Evolutionary conservation across 1,284 basidiomycete genomes (phyloP).

Genomic region (Fomitopsis palustris): DNA sequence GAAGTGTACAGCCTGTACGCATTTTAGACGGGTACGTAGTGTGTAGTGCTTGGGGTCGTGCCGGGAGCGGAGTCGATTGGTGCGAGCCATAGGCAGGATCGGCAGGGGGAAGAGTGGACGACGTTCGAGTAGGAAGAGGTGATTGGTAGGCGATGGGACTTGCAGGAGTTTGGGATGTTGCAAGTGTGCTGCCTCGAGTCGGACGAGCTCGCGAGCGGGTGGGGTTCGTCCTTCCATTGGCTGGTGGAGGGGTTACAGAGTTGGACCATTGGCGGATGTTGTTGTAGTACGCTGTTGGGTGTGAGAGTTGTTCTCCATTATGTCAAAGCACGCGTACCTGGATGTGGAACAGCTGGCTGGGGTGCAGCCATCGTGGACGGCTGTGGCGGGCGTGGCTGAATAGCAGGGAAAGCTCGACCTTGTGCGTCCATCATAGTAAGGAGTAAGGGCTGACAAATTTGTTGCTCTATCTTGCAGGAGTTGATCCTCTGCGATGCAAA

Average conservation of each 20-base stretch:
- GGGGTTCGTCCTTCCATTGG: slow-evolving; percentile 31
- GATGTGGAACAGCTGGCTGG: slow-evolving; percentile 2
- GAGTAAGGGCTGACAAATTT: neutral
- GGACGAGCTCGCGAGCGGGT: slow-evolving; percentile 33
- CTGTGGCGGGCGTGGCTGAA: neutral
- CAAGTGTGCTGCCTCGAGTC: slow-evolving; percentile 32
- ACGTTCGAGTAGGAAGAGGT: slow-evolving; percentile 24
- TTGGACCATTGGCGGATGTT: slow-evolving; percentile 62
- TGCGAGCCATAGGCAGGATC: slow-evolving; percentile 35
- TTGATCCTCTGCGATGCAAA: too few species aligned
- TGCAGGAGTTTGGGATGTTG: slow-evolving; percentile 25
- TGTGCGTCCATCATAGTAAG: neutral
- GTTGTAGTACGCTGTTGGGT: slow-evolving; percentile 50
- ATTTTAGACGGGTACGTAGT: slow-evolving; percentile 91
- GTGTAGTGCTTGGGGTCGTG: slow-evolving; percentile 68
- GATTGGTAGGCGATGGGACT: slow-evolving; percentile 9
- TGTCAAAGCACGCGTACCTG: slow-evolving; percentile 10
- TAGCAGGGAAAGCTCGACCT: neutral
- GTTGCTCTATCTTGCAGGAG: too few species aligned
- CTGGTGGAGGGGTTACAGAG: slow-evolving; percentile 46
- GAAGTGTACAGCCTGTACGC: slow-evolving; percentile 85
- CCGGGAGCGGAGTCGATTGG: slow-evolving; percentile 44
- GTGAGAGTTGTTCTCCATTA: neutral
- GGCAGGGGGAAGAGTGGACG: slow-evolving; percentile 10
- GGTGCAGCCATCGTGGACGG: neutral